Conservation (phyloP, 345 rosid species). For the Microcos paniculata region DNA sequence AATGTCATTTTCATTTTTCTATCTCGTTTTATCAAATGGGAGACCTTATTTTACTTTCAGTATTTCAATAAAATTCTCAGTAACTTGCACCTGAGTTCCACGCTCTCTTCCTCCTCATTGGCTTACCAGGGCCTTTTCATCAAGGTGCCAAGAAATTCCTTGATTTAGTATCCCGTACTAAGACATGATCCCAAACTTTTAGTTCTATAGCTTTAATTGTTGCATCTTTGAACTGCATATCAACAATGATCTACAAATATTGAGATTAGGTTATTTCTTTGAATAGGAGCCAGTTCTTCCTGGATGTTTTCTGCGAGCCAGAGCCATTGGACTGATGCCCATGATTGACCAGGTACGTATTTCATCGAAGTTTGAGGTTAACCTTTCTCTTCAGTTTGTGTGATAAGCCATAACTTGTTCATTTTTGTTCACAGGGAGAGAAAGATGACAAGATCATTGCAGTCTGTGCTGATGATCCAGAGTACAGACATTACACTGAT, state of each 20-base stretch:
- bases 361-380: not conserved
- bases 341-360: constrained; percentile 91
- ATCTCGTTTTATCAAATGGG: not conserved
- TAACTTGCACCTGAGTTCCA: not conserved
- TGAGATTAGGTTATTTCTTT: constrained; percentile 13
- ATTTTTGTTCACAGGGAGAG: constrained; percentile 60
- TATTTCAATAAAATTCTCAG: not conserved
- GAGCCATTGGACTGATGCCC: constrained; percentile 97
- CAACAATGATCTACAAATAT: not conserved
- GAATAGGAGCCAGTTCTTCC: constrained; percentile 94
- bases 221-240: constrained; percentile 2
- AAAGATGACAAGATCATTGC: constrained; percentile 98
- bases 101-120: not conserved
- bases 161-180: not conserved
- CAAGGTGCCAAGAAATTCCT: not conserved
- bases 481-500: constrained; percentile 82
- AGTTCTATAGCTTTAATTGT: not conserved
- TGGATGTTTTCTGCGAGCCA: constrained; percentile 91
- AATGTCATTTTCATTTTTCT: not conserved
- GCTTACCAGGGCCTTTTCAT: not conserved
- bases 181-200: not conserved
- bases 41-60: not conserved
- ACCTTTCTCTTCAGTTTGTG: not conserved
- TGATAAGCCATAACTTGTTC: constrained; percentile 11
- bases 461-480: constrained; percentile 97